Evolutionary conservation across 352 stramenopile species (phyloP).

Genomic region (Phytophthora litchii): DNA sequence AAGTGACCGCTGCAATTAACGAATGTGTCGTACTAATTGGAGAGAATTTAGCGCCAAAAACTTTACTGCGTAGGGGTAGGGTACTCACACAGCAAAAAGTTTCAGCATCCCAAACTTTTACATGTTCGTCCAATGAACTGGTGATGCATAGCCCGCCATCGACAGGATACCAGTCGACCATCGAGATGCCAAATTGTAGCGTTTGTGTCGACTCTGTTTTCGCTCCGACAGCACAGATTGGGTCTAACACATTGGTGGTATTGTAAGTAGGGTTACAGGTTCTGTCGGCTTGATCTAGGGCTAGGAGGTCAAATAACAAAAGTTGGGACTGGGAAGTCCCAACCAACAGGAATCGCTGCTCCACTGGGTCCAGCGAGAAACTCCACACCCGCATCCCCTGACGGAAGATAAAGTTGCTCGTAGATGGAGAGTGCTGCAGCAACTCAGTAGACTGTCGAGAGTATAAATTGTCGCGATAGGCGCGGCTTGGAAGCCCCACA

Average conservation of each 20-base stretch:
- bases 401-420: slow-evolving; percentile 68
- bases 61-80: slow-evolving; percentile 65
- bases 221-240: slow-evolving; percentile 28
- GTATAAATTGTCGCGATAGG: slow-evolving; percentile 53
- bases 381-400: slow-evolving; percentile 64
- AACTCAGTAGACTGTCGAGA: slow-evolving; percentile 31
- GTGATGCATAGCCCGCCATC: slow-evolving; percentile 85
- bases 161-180: slow-evolving; percentile 88
- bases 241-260: slow-evolving; percentile 37
- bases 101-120: slow-evolving; percentile 83
- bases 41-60: slow-evolving; percentile 76
- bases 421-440: slow-evolving; percentile 19
- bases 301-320: slow-evolving; percentile 65
- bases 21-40: slow-evolving; percentile 53
- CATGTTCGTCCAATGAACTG: slow-evolving; percentile 67
- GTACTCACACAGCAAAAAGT: slow-evolving; percentile 65
- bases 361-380: slow-evolving; percentile 61
- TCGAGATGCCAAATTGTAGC: slow-evolving; percentile 68
- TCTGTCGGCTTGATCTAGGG: slow-evolving; percentile 45
- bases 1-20: slow-evolving; percentile 71
- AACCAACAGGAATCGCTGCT: slow-evolving; percentile 65
- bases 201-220: slow-evolving; percentile 9
- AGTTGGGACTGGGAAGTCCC: slow-evolving; percentile 63
- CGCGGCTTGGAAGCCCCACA: slow-evolving; percentile 44
- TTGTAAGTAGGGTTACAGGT: slow-evolving; percentile 29